Percentiles rank a stretch among this genome's conserved stretches.
These are phyloP conservation scores for Venturia pyrina DNA, from an alignment of 2,329 filamentous ascomycete species.

Conservation along the genomic window DNA sequence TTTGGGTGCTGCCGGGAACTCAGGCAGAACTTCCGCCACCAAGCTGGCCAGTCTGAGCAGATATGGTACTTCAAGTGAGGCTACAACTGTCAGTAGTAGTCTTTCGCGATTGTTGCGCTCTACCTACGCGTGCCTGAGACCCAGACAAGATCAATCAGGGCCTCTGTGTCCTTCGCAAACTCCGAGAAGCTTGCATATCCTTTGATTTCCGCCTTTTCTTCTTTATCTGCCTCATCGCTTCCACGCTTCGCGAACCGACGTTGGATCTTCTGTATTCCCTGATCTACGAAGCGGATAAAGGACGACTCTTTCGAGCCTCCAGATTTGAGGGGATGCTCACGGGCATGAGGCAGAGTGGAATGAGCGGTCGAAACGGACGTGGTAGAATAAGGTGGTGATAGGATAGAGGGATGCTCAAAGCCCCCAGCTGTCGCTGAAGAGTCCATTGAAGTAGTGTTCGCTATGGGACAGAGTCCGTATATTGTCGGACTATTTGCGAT, in stretches of 20 bases:
- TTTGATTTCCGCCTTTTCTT: not conserved
- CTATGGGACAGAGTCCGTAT: not conserved
- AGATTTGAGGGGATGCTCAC: conserved; percentile 41
- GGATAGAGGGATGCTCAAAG: conserved; percentile 9
- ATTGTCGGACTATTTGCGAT: not conserved
- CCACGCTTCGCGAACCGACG: conserved; percentile 43
- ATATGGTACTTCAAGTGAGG: conserved; percentile 72
- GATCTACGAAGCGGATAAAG: conserved; percentile 48
- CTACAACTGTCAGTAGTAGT: conserved; percentile 31
- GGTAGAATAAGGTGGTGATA: conserved; percentile 33
- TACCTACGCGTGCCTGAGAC: conserved; percentile 72
- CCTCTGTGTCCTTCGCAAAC: conserved; percentile 63
- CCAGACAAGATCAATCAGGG: conserved; percentile 73
- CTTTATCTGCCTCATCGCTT: conserved; percentile 2
- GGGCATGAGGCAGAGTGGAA: conserved; percentile 40
- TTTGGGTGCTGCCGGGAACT: conserved; percentile 59
- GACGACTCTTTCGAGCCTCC: conserved; percentile 49
- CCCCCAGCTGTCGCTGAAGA: conserved; percentile 2
- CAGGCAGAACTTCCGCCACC: conserved; percentile 59
- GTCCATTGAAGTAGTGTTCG: not conserved
- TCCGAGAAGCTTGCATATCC: conserved; percentile 57
- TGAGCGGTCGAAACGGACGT: conserved; percentile 27
- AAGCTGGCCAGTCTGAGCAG: conserved; percentile 68
- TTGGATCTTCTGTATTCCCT: conserved; percentile 40
- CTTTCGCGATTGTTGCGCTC: not conserved